Evolutionary conservation across 768 basidiomycete species (phyloP), one percentile per base, ranked within the genome.

Genomic region (Pisolithus sp.): DNA sequence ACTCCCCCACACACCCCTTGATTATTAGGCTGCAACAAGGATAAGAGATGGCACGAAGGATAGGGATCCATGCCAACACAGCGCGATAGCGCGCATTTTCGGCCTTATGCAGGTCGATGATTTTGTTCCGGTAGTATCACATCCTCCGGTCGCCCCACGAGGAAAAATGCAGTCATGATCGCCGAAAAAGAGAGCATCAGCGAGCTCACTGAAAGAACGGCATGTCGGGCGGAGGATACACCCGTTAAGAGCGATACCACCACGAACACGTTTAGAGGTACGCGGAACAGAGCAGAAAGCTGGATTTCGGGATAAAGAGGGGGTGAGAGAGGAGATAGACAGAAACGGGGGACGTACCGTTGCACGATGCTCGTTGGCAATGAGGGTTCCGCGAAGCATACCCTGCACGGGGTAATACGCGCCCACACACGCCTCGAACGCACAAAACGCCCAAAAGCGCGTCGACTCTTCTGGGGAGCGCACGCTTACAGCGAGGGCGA

Each of bases 321-420:
- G 26, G 4, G 26, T 26, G 41, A 57, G 8, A 51, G 23, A 36
- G 46, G 24, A 5, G 45, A 45, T 12, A 42, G 26, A 26, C 1
- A 7, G 9, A 42, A 26, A 9, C 10, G 51, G n/a, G 30, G 39
- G 17, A 63, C 79, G 57, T 55, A 87, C 85, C 48, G 86, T 88
- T 1, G 86, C 86, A 15, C 86, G 77, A 57, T 87, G 79, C 60
- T 86, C 86, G 53, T 88, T 81, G 1, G 82, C 71, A 12, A 88
- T 81, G 49, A 88, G 63, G 1, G 75, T 73, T 21, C 85, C 83
- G 38, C 83, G 75, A 20, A 88, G 67, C 76, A 85, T 87, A 26
- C 86, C 86, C 52, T 88, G 86, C 28, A 86, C 78, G 21, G 86
- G 86, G 59, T 88, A 88, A 60, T 88, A 88, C 80, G 85, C 78